Evolutionary conservation across 176 grass and related monocot genomes (phyloP).

Genomic region (Aegilops tauschii): DNA sequence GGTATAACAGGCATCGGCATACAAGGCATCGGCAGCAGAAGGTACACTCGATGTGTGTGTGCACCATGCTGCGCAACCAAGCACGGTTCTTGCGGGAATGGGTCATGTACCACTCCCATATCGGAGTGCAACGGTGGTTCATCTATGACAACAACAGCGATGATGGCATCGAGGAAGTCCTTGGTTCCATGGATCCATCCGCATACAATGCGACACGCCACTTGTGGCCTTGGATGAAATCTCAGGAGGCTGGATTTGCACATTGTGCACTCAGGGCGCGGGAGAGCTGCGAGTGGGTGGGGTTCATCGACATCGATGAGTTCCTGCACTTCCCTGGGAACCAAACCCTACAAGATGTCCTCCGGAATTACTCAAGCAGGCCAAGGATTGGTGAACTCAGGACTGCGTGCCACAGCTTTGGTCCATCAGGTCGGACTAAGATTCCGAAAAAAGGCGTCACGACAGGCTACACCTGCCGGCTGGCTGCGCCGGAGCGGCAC

Average conservation of each 20-base stretch:
- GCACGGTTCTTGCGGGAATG: constrained; percentile 82
- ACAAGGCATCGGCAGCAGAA: constrained; percentile 36
- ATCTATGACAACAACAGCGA: constrained; percentile 99
- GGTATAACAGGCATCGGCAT: constrained; percentile 9
- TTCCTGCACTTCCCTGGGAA: constrained; percentile 83
- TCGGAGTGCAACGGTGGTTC: constrained; percentile 84
- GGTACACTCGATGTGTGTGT: constrained; percentile 81
- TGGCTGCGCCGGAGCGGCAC: constrained; percentile 73
- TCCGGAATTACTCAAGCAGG: constrained; percentile 63
- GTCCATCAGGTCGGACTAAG: constrained; percentile 76
- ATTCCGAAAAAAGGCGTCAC: constrained; percentile 64
- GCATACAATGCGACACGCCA: constrained; percentile 68
- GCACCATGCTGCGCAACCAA: constrained; percentile 98
- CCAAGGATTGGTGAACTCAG: constrained; percentile 69
- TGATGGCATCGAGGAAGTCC: constrained; percentile 64
- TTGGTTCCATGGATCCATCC: constrained; percentile 38
- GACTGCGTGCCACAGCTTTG: constrained; percentile 89
- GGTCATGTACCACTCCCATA: constrained; percentile 65
- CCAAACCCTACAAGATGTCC: constrained; percentile 49
- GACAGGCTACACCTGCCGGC: constrained; percentile 69
- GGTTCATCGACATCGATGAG: constrained; percentile 91
- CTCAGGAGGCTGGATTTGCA: constrained; percentile 93
- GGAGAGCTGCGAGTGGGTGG: constrained; percentile 79
- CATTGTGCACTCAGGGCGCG: constrained; percentile 82
- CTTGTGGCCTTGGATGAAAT: constrained; percentile 94